Evolutionary conservation across 768 basidiomycete species (phyloP), one percentile per base, ranked within the genome.

Genomic region (Termitomyces eurrhizus): DNA sequence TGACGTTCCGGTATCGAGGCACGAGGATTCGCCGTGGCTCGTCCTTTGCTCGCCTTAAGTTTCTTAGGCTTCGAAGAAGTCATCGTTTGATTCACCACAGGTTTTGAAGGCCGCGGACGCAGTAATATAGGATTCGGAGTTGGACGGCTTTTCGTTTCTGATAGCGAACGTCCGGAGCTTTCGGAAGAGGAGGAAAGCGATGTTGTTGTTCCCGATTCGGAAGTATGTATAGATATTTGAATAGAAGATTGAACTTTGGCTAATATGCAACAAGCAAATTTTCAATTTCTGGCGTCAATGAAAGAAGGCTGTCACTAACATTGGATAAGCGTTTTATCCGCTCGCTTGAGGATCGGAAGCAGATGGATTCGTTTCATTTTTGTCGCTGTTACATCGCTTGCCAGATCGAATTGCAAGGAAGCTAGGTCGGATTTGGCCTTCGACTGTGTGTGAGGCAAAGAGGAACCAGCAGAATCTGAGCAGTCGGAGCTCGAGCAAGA

Each of bases 171-270:
- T 48, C 55, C 60, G 60, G 55, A 61, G 46, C 46, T 36, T 29
- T 61, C 60, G 60, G 60, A 61, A 35, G 60, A 56, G 33, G 60
- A 56, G 41, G 49, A 56, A 52, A 61, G 41, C 46, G 60, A 56
- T 29, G 55, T 61, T 21, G 32, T 61, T n/a, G 60, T 52, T 11
- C 60, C 50, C 41, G 55, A 61, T 37, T 50, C 53, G 42, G 55
- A 50, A 33, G 55, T 61, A 13, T 49, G 55, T 44, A 61, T 61
- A 29, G 60, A 61, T 56, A 61, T 61, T 42, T 51, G 37, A 14
- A 61, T 61, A 7, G 60, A 56, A 32, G 54, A 49, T 36, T 60
- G 54, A 7, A 50, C 39, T 21, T 50, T 51, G 41, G 60, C 54
- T 61, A 49, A 45, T 42, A 51, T 33, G 54, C 53, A 39, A 41